A percentile compares a stretch with the other conserved stretches of the same genome.
phyloP scores from a whole-genome alignment of 2,329 filamentous ascomycete species.

The Fusarium abutilonis region DNA sequence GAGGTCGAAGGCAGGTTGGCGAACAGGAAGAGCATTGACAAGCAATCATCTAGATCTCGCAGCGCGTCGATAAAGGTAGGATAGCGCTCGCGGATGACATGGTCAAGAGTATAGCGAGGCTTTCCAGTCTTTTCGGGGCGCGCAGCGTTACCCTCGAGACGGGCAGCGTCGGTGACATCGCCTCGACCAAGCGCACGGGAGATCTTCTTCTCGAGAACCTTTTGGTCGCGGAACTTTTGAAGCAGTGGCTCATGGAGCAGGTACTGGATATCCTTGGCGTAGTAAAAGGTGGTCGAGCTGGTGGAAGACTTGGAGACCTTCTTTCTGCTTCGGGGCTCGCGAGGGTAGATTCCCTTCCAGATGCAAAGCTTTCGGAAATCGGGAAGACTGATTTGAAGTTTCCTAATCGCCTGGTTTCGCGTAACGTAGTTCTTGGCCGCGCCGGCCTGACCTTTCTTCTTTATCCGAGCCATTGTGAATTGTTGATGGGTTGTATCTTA shows the following conservation, averaged over 20 bases:
- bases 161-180: conserved; percentile 87
- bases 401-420: conserved; percentile 94
- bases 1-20: conserved; percentile 92
- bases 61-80: conserved; percentile 95
- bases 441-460: conserved; percentile 93
- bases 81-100: conserved; percentile 98
- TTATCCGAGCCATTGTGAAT: conserved; percentile 74
- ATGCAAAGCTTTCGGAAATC: conserved; percentile 99
- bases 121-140: conserved; percentile 91
- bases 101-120: conserved; percentile 89
- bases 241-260: conserved; percentile 95
- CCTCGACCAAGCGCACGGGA: conserved; percentile 89
- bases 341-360: conserved; percentile 99
- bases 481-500: conserved; percentile 34
- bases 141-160: conserved; percentile 85
- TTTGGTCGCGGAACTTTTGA: conserved; percentile 95
- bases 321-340: conserved; percentile 96
- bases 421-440: conserved; percentile 99
- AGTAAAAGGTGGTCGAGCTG: conserved; percentile 90
- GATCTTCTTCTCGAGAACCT: conserved; percentile 97
- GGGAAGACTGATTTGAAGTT: conserved; percentile 94
- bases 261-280: conserved; percentile 96
- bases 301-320: conserved; percentile 94
- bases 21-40: conserved; percentile 97
- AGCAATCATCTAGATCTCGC: conserved; percentile 92